phyloP scores from a whole-genome alignment of 2,329 filamentous ascomycete genomes.

The Escovopsis sp. region DNA sequence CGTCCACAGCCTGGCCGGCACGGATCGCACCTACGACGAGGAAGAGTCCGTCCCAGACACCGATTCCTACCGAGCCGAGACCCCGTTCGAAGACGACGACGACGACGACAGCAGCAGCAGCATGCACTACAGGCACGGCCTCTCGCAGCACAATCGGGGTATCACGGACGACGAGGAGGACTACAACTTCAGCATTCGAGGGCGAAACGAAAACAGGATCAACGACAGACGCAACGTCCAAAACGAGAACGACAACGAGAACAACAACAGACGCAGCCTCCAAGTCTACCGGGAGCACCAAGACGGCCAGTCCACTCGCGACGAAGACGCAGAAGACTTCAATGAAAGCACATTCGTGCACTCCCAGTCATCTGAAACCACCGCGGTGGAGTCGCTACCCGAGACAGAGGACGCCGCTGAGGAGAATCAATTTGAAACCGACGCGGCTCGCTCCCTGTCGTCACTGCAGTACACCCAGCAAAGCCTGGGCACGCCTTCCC shows the following conservation, averaged over 20 bases:
- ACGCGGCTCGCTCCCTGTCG: constrained; percentile 19
- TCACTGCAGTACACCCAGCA: constrained; percentile 36
- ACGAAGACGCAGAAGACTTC: constrained; percentile 5
- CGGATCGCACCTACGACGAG: constrained; percentile 32
- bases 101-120: constrained; percentile 1
- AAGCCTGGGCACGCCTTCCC: constrained; percentile 28
- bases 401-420: constrained; percentile 24
- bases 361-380: constrained; percentile 2
- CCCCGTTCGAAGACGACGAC: constrained; percentile 3
- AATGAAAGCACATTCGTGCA: constrained; percentile 4
- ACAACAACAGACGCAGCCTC: background rate
- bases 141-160: too few relatives aligned
- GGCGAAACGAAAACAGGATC: constrained; percentile 4
- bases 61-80: constrained; percentile 4
- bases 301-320: too few relatives aligned
- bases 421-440: too few relatives aligned
- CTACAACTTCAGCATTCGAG: constrained; percentile 1
- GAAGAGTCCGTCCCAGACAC: constrained; percentile 23
- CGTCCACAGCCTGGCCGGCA: constrained; percentile 34
- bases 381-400: constrained; percentile 11
- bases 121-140: too few relatives aligned
- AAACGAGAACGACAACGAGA: background rate
- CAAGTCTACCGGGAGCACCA: too few relatives aligned
- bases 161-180: constrained; percentile 2
- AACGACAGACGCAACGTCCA: background rate